Base-by-base conservation (phyloP, 2,329 filamentous ascomycete genomes). In the Talaromyces funiculosus region DNA sequence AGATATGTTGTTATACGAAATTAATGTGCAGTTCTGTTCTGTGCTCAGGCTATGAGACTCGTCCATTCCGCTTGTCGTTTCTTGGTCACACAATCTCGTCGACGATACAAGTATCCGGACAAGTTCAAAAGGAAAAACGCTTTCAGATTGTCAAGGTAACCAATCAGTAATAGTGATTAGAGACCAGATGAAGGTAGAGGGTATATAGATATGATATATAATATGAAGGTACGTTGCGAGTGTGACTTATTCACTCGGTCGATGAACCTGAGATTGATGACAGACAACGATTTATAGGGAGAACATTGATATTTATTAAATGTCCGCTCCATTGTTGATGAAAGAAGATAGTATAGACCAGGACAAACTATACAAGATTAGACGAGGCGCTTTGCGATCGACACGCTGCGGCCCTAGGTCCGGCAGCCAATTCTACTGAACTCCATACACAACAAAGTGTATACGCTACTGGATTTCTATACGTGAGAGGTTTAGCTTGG, bases 1-100 rank as follows among this genome's bases (percentile, higher is more conserved):
- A 38, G 63, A 64, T 33, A 65, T 64, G 62, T 66, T 64, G 58
- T 57, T 58, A 33, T 58, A 58, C 49, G 45, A 29, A 33, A 58
- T 42, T 47, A 53, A 54, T 38, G 55, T 43, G 20, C 56, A 49
- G 40, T 43, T 45, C 7, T 58, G 60, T 31, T 53, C 55, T 54
- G 38, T 57, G 37, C 57, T 38, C 54, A 58, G 45, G n/a, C 54
- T 51, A 40, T 58, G 60, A 33, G 60, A 33, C 38, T 61, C 54
- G 42, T 57, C 54, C 45, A 58, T 53, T 55, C 47, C 45, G 47
- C 31, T 20, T n/a, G 57, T 59, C 33, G 20, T 38, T 18, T n/a
- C n/a, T n/a, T 9, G 10, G 35, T 40, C 33, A 40, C 51, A 54
- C 51, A 54, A 40, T 40, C 33, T 54, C 33, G 33, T 29, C 51